A percentile compares a stretch with the other conserved stretches of the same genome.
These are phyloP conservation scores for Hypericum androsaemum DNA, from an alignment of 345 rosid genomes.

Conservation along the genomic window DNA sequence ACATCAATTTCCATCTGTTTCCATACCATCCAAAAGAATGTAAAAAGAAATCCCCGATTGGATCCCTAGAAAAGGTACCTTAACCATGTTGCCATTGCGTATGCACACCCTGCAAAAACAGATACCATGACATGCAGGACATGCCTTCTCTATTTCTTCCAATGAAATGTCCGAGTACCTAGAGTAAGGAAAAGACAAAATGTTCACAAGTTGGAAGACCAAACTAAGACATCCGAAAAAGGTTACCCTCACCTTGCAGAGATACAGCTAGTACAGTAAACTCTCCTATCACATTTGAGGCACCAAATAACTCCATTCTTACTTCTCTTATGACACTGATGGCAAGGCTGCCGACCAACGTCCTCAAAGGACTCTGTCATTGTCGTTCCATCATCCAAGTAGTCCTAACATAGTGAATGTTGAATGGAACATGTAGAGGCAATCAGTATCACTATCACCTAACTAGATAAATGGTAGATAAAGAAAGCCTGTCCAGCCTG, in stretches of 20 bases:
- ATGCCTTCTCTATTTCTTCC: slow-evolving; percentile 76
- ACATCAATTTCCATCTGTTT: slow-evolving; percentile 9
- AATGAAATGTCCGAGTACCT: slow-evolving; percentile 58
- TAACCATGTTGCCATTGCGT: slow-evolving; percentile 70
- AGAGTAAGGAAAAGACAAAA: slow-evolving; percentile 10
- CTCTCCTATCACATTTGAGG: slow-evolving; percentile 70
- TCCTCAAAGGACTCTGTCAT: slow-evolving; percentile 62
- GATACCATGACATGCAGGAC: slow-evolving; percentile 92
- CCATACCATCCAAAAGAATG: background rate
- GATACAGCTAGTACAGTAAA: slow-evolving; percentile 73
- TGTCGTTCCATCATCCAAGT: slow-evolving; percentile 46
- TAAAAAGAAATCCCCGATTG: background rate
- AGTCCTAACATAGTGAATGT: slow-evolving; percentile 38
- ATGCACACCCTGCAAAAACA: slow-evolving; percentile 86
- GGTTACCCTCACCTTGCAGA: slow-evolving; percentile 49
- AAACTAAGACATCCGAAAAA: slow-evolving; percentile 5
- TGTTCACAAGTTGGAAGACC: slow-evolving; percentile 9
- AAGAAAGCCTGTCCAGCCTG: background rate
- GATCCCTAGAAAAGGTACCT: slow-evolving; percentile 36
- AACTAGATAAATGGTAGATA: slow-evolving; percentile 7
- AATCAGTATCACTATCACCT: background rate
- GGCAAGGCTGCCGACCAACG: slow-evolving; percentile 65
- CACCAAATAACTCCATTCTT: slow-evolving; percentile 62
- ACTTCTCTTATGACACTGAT: slow-evolving; percentile 69
- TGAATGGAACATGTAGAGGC: background rate